Base-by-base conservation (phyloP, 2,329 filamentous ascomycete species). In the Chaetomium sp. region DNA sequence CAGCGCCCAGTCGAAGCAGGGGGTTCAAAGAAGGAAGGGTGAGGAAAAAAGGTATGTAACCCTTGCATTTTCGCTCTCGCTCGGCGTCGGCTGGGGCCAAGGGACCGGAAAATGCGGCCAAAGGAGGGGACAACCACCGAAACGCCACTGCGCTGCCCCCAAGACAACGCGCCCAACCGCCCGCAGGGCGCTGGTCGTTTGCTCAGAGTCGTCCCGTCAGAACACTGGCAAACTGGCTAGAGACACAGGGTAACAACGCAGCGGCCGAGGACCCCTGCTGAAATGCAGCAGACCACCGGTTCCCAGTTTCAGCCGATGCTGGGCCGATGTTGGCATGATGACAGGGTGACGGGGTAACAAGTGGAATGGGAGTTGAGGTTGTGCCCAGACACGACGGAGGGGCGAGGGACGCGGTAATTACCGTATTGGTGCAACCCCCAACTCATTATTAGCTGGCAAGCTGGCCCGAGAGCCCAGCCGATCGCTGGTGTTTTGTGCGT, bases 381-480 rank as follows among this genome's bases (percentile, higher is more conserved):
- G 51, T 40, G 42, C 36, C 35, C 36, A 47, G 43, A 12, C 19
- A 12, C 10, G 36, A 6, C 40, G 40, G 10, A 12, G 37, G 8
- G 8, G 40, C 14, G n/a, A 27, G 27, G 41, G 10, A 43, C 11
- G 11, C 38, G 19, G 43, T 53, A 42, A 43, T 53, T 48, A 53
- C 51, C 43, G 52, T 48, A 49, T 35, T 48, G 14, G 52, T 42
- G 37, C 36, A 35, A 53, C 36, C 43, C 43, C 43, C 35, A 35
- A 47, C 14, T 46, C 9, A 19, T 41, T 4, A 32, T 42, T 10
- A 37, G 40, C 43, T 12, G 38, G 9, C 27, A 27, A 27, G 19
- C 19, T 27, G 19, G 19, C 19, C 19, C 19, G 19, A 27, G 19
- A 27, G 19, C 19, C 40, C 40, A 54, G 38, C 52, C 42, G 52